Evolutionary conservation across 352 stramenopile species (phyloP), one percentile per base, ranked within the genome.

Genomic region (Thraustotheca clavata): DNA sequence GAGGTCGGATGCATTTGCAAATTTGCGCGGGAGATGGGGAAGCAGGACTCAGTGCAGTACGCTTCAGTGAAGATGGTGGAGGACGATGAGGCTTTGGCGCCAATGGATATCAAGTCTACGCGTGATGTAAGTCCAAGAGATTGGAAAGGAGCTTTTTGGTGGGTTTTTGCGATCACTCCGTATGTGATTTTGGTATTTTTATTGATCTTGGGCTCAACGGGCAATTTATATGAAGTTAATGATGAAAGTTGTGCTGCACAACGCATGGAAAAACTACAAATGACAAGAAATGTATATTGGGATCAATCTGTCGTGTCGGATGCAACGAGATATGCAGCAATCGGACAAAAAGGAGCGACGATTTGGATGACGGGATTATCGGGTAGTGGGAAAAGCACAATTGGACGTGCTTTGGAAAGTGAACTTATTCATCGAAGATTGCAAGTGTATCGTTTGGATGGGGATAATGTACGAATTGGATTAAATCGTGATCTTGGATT

Each of bases 341-440:
- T 92, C 39, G 74, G 87, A 68, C 96, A 99, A 76, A 99, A 99
- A 73, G 96, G 96, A 22, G 93, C 95, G 6, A 99, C 96, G 24
- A 80, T 99, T 0, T 99, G 96, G 96, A 98, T 99, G 80, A 99
- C 96, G 5, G 96, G 97, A 11, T 92, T 98, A 33, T 97, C 82
- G 18, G 96, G 96, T n/a, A 96, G 91, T 35, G 96, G 96, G 33
- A 99, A 99, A 77, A 98, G 90, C 46, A 99, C 96, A 4, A 97
- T 99, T 59, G 96, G 95, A 12, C 96, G 89, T 2, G 94, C 96
- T 4, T 73, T 99, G 9, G 96, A 99, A 83, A 90, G 98, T 68
- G 76, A 93, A 66, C 79, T 99, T 35, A 84, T 99, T 67, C 73
- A 79, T 16, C 90, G 96, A 22, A 90, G 95, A 47, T 95, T 98